Evolutionary conservation across 495 filamentous ascomycete genomes (phyloP).

Genomic region (Penicillium simplicissimum): DNA sequence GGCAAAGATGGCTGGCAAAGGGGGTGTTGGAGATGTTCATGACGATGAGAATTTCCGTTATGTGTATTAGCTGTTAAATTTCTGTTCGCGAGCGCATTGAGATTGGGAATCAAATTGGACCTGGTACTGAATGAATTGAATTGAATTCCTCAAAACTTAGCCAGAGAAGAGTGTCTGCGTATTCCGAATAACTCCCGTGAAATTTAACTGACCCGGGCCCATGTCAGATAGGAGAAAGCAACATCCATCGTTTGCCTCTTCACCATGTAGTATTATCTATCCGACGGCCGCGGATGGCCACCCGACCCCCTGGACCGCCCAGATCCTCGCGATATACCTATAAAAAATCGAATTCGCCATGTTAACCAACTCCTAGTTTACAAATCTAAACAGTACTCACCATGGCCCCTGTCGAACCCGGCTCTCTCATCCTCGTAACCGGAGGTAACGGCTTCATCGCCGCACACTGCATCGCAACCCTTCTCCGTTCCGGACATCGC

Average conservation of each 20-base stretch:
- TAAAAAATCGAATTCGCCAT: background rate
- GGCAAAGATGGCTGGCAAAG: conserved; percentile 9
- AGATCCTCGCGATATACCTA: background rate
- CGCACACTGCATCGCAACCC: conserved; percentile 30
- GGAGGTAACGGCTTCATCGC: conserved; percentile 52
- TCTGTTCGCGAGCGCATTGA: background rate
- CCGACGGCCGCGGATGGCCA: conserved; percentile 21
- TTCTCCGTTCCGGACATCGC: conserved; percentile 17
- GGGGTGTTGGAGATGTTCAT: conserved; percentile 10
- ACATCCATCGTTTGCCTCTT: background rate
- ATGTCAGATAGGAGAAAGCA: background rate
- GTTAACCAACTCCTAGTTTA: background rate
- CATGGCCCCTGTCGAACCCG: conserved; percentile 20
- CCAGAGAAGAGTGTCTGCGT: background rate
- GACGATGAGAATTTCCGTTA: conserved; percentile 31
- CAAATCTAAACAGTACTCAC: background rate
- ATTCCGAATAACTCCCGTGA: background rate
- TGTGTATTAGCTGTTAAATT: conserved; percentile 23
- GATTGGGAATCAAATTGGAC: background rate
- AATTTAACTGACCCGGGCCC: background rate
- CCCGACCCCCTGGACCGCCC: background rate
- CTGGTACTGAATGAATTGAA: background rate
- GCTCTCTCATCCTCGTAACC: conserved; percentile 42
- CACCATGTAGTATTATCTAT: conserved; percentile 11
- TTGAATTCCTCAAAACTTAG: background rate